Evolutionary conservation across 805 yeast species (phyloP), one percentile per base, ranked within the genome.

Genomic region (Candida nemodendra): DNA sequence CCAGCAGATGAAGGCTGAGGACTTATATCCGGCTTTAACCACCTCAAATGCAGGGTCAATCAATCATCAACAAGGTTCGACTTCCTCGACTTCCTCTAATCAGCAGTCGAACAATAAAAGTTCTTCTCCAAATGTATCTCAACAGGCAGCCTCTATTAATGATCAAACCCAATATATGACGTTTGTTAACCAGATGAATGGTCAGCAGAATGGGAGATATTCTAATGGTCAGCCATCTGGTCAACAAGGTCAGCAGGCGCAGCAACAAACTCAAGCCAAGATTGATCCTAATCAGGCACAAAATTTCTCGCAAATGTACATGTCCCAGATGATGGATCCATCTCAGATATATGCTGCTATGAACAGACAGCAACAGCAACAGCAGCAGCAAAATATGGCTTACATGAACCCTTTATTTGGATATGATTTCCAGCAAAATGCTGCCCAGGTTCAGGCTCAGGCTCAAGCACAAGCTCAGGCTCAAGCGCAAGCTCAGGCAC

Each of bases 1-100:
- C 5, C 49, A 48, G 28, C 53, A 45, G 32, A 47, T 45, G 36
- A 54, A 54, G 29, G 36, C 54, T n/a, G 59, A 55, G 27, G 56
- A 52, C 27, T 19, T 48, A 18, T 49, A 52, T 32, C 57, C 60
- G 11, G 34, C 50, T 9, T 30, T 48, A 15, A 37, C 42, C 7
- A 28, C 37, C 15, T 40, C 37, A 14, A 31, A 32, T 18, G 16
- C 34, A 8, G 32, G 32, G 24, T 33, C 45, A 13, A 11, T 40
- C 9, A 33, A 25, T 13, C 44, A 32, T 8, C 33, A 30, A 13
- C 44, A 34, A 18, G 39, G 36, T 13, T 39, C 49, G 9, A 21
- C 38, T 9, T 39, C 51, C 13, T 40, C 48, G 16, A 36, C 41
- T 7, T 39, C 55, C 8, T 39, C 44, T 22, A 36, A 32, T 25